Evolutionary conservation across 768 basidiomycete genomes (phyloP).

Genomic region (Dacryopinax spathularia): DNA sequence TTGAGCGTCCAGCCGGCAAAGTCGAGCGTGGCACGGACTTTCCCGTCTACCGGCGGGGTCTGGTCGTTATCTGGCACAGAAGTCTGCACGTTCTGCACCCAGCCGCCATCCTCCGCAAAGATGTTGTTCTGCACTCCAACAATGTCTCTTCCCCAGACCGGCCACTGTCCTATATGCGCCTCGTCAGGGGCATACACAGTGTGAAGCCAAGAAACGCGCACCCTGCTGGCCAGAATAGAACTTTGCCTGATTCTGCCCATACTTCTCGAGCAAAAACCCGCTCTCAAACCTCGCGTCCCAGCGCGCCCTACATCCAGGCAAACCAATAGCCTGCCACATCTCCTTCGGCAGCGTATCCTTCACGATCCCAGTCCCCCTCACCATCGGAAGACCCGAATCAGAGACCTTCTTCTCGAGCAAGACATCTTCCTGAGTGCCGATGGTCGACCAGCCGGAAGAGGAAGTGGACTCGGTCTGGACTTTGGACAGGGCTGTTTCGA

Average conservation of each 20-base stretch:
- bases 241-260: neutral
- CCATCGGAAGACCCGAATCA: constrained; percentile 10
- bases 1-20: constrained; percentile 9
- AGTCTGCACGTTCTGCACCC: constrained; percentile 10
- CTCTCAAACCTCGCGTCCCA: constrained; percentile 5
- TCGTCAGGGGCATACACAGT: neutral
- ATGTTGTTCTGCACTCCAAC: constrained; percentile 10
- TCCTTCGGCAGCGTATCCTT: constrained; percentile 10
- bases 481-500: constrained; percentile 9
- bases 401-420: constrained; percentile 13
- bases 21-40: constrained; percentile 12
- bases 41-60: constrained; percentile 9
- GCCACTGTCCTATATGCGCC: neutral
- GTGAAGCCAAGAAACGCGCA: constrained; percentile 7
- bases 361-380: constrained; percentile 11
- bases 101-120: constrained; percentile 7
- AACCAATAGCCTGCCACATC: constrained; percentile 8
- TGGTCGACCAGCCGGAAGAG: constrained; percentile 11
- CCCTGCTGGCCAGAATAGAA: constrained; percentile 13
- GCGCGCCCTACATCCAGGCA: constrained; percentile 4
- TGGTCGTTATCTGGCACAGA: constrained; percentile 9
- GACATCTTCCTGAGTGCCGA: constrained; percentile 11
- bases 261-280: neutral
- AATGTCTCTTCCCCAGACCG: constrained; percentile 6
- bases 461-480: constrained; percentile 11